Evolutionary conservation across 75 land plant species (phyloP), one percentile per base, ranked within the genome.

Genomic region (Cupressus sempervirens): DNA sequence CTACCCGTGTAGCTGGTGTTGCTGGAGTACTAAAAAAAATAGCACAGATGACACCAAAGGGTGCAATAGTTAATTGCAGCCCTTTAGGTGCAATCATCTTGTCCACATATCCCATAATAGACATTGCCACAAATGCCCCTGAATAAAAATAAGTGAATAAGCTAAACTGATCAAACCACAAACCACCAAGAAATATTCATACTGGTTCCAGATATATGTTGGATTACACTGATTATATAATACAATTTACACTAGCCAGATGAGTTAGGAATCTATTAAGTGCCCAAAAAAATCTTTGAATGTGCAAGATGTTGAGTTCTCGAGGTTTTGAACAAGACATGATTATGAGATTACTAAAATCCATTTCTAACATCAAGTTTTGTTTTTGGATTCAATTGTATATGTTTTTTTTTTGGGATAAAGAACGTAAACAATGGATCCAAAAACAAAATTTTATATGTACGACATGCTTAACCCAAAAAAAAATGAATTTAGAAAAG

Each of bases 51-150:
- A 96, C 97, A 14, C 97, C 97, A 45, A 94, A 86, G 10, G 97
- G 97, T 6, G 97, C 94, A 84, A 94, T 92, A 38, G 95, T 92
- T 85, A 95, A 88, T 10, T 90, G 85, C 73, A 95, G 30, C 23
- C 97, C 97, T 86, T 86, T 91, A 4, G 91, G 85, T 65, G 91
- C 92, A 67, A 91, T 56, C 82, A 93, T 40, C 87, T 93, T 94
- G 84, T 95, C 97, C 74, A 94, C 38, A 80, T 85, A 83, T 43
- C 92, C 94, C 89, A 95, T 81, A 23, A 89, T 46, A 18, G 93
- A 92, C 97, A 95, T 95, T 18, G 97, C 94, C 43, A 86, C 91
- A 87, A 95, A 95, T 32, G 96, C 94, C 50, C 97, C 97, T 95
- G 90, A 83, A 75, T n/a, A 3, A 53, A 16, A 83, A 15, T 15